Base-by-base conservation (phyloP, 2,329 filamentous ascomycete genomes). In the Diaporthe capsici region DNA sequence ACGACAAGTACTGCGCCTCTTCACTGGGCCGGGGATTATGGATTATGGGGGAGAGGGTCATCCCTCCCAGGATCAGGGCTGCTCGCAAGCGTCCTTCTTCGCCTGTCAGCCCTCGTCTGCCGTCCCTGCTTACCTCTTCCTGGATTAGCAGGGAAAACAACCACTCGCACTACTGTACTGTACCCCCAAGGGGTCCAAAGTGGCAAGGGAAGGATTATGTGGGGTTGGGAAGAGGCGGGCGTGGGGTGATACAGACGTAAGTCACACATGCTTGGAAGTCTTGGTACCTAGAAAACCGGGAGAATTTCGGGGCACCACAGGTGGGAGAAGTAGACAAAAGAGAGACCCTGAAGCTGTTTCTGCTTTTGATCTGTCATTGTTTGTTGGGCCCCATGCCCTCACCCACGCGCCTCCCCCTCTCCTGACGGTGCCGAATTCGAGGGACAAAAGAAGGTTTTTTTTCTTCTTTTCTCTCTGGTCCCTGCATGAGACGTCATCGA, bases 191-290 rank as follows among this genome's bases (percentile, higher is more conserved):
- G 65, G 65, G 65, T 70, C 49, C 49, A 65, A 34, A 2, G 39
- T 20, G 22, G 20, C 34, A 8, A 47, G 44, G 57, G 9, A 39
- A 25, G 37, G 37, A 47, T 65, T 65, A 47, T 68, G 65, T 68
- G 65, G 65, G 65, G 65, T 39, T 39, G 34, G n/a, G 34, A 17
- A 17, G 20, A 60, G 9, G 63, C 17, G 10, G 39, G 49, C 65
- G 49, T 70, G 65, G 65, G 65, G 65, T 70, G 65, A 70, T 70
- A 70, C 63, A 68, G 47, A 70, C 65, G 63, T 53, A 53, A 55
- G 49, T 42, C 49, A 8, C n/a, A 53, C 65, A 13, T 70, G 47
- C 31, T 17, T 12, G 8, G 8, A n/a, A 6, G 13, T 22, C 53
- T 67, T n/a, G 17, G 61, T 31, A 63, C 39, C n/a, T 61, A 17